Base-by-base conservation (phyloP, 2,329 filamentous ascomycete species). In the Penicillium polonicum region DNA sequence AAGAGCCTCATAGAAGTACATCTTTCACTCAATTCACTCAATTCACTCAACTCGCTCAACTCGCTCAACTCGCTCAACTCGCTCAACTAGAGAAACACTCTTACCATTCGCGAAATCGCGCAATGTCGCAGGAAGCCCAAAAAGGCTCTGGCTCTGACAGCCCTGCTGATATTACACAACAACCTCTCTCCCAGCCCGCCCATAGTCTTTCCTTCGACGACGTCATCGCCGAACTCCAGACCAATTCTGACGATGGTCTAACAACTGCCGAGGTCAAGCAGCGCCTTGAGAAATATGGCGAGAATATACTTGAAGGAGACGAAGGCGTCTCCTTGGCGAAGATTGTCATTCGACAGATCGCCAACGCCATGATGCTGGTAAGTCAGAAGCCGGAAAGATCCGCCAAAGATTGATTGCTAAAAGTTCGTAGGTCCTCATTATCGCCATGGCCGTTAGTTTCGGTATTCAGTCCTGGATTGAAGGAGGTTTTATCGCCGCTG, bases 361-460 rank as follows among this genome's bases (percentile, higher is more conserved):
- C 85, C 58, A 89, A 89, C 72, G 86, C 86, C 15, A 84, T 89
- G 83, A 88, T 84, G 63, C 71, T 89, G 72, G 87, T 87, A 71
- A 68, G 71, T 71, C 2, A 23, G 8, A 23, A 43, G 19, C 13
- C 2, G 3, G 8, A 15, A 13, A 10, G 2, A 38, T 1, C 29
- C 29, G 10, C 1, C 29, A 33, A 29, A 19, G 6, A 31, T n/a
- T 39, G 4, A 19, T 23, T 36, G 15, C 53, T 58, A 43, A 49
- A 21, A 23, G 65, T 5, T 55, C 83, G 54, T 65, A 90, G 88
- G 88, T 90, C 58, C 86, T 92, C 64, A 83, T 91, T 67, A 86
- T 90, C 69, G 89, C 89, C 65, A 90, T 90, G 85, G 86, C 85
- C 57, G 79, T 83, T 50, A 81, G 80, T 68, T 83, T 82, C 66